Base-by-base conservation (phyloP, 768 basidiomycete species). In the Pulveroboletus sp. region DNA sequence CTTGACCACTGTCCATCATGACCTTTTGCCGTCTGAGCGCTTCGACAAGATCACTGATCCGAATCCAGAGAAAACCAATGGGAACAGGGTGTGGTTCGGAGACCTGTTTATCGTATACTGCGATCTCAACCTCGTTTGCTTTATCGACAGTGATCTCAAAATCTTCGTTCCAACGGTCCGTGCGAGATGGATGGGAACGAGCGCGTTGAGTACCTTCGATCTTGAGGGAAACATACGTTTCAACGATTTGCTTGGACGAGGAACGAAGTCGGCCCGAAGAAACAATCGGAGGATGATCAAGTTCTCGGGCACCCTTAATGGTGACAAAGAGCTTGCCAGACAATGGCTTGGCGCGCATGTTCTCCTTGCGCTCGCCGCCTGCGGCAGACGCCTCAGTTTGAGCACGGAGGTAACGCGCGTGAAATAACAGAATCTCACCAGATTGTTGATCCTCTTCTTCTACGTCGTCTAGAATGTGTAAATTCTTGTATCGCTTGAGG, bases 71-170 rank as follows among this genome's bases (percentile, higher is more conserved):
- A 59, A 98, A 77, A 27, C 95, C 96, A 54, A 98, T 93, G 31
- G 93, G 94, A 13, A 89, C 79, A 1, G 91, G 84, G 57, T 92
- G 80, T 13, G 74, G 73, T 54, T 93, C 90, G 49, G 83, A 85
- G 17, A 81, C 79, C 61, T 90, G 89, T 59, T 92, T 92, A 70
- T 99, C 96, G 61, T 93, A 93, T 30, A 99, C 81, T 28, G 92
- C 89, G 45, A 99, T 85, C 71, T 98, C 96, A 43, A 97, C 89
- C 75, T 99, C 96, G 65, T 95, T 97, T 13, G 95, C 94, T 70
- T 98, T 98, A 74, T 98, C 95, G 36, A 98, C 89, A 0, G 85
- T 77, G 51, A 99, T 91, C 69, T 95, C 93, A 55, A 98, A 97
- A 51, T 93, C 90, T 69, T 99, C 94, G 65, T 92, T 91, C 96